phyloP scores from a whole-genome alignment of 2,329 filamentous ascomycete genomes.

The Xylaria sp. region DNA sequence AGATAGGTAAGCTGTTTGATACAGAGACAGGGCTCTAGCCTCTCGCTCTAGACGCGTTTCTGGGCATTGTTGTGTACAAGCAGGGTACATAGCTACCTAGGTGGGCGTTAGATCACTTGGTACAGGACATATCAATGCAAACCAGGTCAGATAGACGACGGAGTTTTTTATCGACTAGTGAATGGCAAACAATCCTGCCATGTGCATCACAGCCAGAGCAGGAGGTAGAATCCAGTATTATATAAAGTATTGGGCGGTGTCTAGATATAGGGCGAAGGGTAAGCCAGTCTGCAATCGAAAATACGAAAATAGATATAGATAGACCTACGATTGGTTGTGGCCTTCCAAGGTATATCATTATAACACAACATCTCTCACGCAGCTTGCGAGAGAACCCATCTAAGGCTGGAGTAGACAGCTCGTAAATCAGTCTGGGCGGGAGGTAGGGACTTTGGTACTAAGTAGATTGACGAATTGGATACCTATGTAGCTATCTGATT shows the following conservation, averaged over 20 bases:
- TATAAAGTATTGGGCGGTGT: not conserved
- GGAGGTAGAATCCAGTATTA: not conserved
- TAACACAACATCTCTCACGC: not conserved
- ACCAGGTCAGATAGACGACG: not conserved
- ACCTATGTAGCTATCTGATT: slow-evolving; percentile 28
- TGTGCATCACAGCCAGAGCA: not conserved
- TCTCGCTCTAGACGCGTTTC: not conserved
- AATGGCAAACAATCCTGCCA: slow-evolving; percentile 4
- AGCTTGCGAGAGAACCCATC: not conserved
- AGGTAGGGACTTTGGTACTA: not conserved
- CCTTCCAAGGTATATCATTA: not conserved
- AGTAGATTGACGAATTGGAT: slow-evolving; percentile 18
- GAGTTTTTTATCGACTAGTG: not conserved
- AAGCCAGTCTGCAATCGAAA: not conserved
- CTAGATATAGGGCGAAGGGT: not conserved
- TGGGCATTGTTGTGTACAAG: not conserved
- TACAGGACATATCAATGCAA: not conserved
- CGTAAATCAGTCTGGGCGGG: not conserved
- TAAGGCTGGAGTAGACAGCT: not conserved
- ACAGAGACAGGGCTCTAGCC: not conserved
- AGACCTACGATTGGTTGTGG: not conserved
- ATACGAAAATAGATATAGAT: too few relatives aligned
- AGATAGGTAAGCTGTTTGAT: not conserved
- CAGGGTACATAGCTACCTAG: not conserved
- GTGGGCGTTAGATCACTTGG: not conserved